A percentile compares a stretch with the other conserved stretches of the same genome.
phyloP scores from a whole-genome alignment of 257 asterid genomes.

The Nicotiana benthamiana region DNA sequence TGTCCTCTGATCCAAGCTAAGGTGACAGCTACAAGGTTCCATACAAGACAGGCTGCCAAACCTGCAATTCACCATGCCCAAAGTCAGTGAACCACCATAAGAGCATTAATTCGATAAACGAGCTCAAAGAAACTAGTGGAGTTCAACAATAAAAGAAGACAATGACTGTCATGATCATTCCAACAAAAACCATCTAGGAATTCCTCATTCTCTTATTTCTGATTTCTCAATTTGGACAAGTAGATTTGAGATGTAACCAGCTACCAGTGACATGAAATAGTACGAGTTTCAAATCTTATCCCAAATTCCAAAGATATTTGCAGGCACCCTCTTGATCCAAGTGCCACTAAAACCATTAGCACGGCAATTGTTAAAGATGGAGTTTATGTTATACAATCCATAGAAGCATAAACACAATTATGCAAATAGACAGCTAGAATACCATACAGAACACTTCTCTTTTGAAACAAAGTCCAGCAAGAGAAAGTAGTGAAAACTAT shows the following conservation, averaged over 20 bases:
- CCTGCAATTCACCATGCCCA: slow-evolving; percentile 45
- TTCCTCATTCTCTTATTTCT: neutral
- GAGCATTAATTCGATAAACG: neutral
- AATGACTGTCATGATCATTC: neutral
- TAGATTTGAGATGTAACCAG: neutral
- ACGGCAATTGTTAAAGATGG: neutral
- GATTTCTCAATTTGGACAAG: neutral
- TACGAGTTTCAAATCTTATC: neutral
- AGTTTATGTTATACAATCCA: neutral
- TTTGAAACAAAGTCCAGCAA: neutral
- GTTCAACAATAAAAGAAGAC: neutral
- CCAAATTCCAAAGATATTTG: too few species aligned
- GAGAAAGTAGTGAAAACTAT: neutral
- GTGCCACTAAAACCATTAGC: neutral
- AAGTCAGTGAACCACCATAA: neutral
- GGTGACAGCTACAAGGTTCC: slow-evolving; percentile 71
- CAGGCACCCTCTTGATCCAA: neutral
- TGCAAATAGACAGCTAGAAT: neutral
- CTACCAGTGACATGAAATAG: neutral
- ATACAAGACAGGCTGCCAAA: slow-evolving; percentile 51
- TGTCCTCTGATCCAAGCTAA: slow-evolving; percentile 78
- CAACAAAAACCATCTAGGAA: neutral
- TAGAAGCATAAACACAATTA: neutral
- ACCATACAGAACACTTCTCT: neutral
- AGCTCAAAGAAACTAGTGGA: neutral